A percentile compares a stretch with the other conserved stretches of the same genome.
phyloP scores from a whole-genome alignment of 805 yeast species.

The Priceomyces fermenticarens region DNA sequence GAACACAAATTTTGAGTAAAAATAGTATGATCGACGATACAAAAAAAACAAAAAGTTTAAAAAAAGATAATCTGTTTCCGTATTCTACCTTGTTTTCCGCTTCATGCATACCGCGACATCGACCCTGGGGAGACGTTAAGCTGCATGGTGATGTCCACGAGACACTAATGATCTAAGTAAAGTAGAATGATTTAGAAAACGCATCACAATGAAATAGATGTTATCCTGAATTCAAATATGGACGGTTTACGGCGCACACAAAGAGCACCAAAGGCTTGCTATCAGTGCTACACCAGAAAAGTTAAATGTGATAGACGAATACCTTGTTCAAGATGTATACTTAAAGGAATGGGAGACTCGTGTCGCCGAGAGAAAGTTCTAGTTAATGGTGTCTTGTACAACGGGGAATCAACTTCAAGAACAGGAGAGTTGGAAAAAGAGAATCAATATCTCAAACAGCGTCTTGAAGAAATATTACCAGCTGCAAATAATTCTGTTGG shows the following conservation, averaged over 20 bases:
- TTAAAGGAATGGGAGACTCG: slow-evolving; percentile 23
- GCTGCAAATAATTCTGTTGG: neutral
- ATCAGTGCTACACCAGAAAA: slow-evolving; percentile 8
- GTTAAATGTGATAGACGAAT: slow-evolving; percentile 13
- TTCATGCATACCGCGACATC: too few relatives aligned
- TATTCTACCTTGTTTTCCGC: too few relatives aligned
- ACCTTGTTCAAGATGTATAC: slow-evolving; percentile 13
- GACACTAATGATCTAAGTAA: too few relatives aligned
- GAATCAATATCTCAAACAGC: slow-evolving; percentile 2
- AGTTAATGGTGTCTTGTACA: slow-evolving; percentile 27
- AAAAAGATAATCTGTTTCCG: too few relatives aligned
- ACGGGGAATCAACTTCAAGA: slow-evolving; percentile 8
- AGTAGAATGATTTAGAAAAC: too few relatives aligned
- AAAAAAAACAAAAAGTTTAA: too few relatives aligned
- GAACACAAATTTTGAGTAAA: too few relatives aligned
- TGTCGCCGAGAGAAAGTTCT: slow-evolving; percentile 31
- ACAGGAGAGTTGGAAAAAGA: slow-evolving; percentile 18
- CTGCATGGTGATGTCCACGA: too few relatives aligned
- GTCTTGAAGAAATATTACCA: neutral
- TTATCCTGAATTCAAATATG: neutral
- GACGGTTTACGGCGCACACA: slow-evolving; percentile 11
- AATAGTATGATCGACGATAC: too few relatives aligned
- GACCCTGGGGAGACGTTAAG: too few relatives aligned
- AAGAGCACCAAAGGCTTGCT: slow-evolving; percentile 12
- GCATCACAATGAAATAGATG: too few relatives aligned